Base-by-base conservation (phyloP, 352 stramenopile species). In the Lagenidium sp. region DNA sequence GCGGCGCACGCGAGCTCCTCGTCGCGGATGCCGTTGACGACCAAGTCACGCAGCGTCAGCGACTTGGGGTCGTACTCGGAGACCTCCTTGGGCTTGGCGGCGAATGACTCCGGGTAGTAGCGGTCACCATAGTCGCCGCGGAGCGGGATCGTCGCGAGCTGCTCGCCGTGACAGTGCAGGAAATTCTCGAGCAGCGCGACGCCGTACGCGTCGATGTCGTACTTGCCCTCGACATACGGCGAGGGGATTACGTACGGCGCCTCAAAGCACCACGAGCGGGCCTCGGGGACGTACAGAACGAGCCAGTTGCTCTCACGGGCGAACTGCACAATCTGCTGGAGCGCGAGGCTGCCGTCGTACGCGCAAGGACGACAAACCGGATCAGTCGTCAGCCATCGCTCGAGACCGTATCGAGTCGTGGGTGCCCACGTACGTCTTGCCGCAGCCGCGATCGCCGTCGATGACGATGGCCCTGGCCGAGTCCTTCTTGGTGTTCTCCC, bases 301-400 rank as follows among this genome's bases (percentile, higher is more conserved):
- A 94, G 60, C 82, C 82, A 94, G 34, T 82, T 67, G 56, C 67
- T 88, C 49, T 91, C 82, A 21, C 82, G 79, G 31, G 82, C 82
- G 44, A 74, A 92, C 56, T 92, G 78, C 55, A 94, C 82, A 47
- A 92, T 88, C 63, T 94, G 80, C 44, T 90, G 70, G 26, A 94
- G 59, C 53, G 80, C 73, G 32, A 91, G 76, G 41, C 57, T 66
- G 51, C 29, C n/a, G 12, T 44, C 11, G 8, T 44, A 38, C n/a
- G 11, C n/a, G 22, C 25, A 37, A n/a, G n/a, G n/a, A 36, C n/a
- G 18, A 23, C 29, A 5, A 35, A 49, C n/a, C n/a, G n/a, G n/a
- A n/a, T n/a, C n/a, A n/a, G n/a, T n/a, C n/a, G n/a, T n/a, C n/a
- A n/a, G n/a, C n/a, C n/a, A n/a, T n/a, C n/a, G n/a, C n/a, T n/a